Evolutionary conservation across 1,284 basidiomycete species (phyloP), one percentile per base, ranked within the genome.

Genomic region (Cutaneotrichosporon sp.): DNA sequence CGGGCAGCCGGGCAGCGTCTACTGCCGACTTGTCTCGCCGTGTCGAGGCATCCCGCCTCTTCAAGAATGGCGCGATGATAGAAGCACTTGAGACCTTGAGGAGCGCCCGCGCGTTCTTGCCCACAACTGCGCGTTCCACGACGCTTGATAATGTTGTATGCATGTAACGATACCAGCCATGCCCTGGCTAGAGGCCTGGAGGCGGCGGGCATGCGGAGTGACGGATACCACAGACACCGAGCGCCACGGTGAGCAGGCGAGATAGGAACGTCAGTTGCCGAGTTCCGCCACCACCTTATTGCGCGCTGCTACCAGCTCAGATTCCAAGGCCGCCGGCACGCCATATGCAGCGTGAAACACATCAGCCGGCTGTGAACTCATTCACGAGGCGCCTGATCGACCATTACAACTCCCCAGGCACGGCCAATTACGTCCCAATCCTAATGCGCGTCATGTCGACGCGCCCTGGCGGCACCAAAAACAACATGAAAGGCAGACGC

Each of bases 71-170:
- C 45, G 2, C 4, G 45, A 46, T 22, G 16, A 4, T 16, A 47
- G 45, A 47, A n/a, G 45, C 45, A 25, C 45, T 1, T 36, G 8
- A 18, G 7, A n/a, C 18, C n/a, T 42, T 16, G 38, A 3, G 7
- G 18, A 6, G 38, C 45, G 10, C 43, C n/a, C 20, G 73, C 6
- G 36, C 24, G 2, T 51, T 34, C 13, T 31, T 50, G 14, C 10
- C 25, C n/a, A n/a, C n/a, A n/a, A n/a, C n/a, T n/a, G n/a, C n/a
- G n/a, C n/a, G n/a, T n/a, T n/a, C n/a, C n/a, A n/a, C n/a, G n/a
- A n/a, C n/a, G n/a, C n/a, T n/a, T n/a, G n/a, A n/a, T n/a, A 36
- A 54, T 67, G 65, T 67, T 67, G 65, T 67, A 67, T 63, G 65
- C 65, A 64, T 67, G 57, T 67, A 67, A 55, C 24, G 34, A n/a